phyloP scores from a whole-genome alignment of 352 stramenopile species.

The Globisporangium nunn region DNA sequence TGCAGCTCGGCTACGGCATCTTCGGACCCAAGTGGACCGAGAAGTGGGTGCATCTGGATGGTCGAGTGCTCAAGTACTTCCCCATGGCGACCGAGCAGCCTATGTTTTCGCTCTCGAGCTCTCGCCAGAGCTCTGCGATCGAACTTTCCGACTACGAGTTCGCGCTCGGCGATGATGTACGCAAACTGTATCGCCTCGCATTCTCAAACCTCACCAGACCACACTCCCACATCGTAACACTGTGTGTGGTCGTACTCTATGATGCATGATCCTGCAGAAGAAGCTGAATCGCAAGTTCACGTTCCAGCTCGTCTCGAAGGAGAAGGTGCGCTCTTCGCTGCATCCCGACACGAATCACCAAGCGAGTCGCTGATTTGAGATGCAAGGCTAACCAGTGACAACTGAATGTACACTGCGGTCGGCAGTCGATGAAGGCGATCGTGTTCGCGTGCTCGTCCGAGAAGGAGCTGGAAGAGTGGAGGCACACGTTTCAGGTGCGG shows the following conservation, averaged over 20 bases:
- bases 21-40: slow-evolving; percentile 74
- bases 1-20: slow-evolving; percentile 41
- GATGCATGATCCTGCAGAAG: slow-evolving; percentile 21
- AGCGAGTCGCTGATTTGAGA: too few relatives aligned
- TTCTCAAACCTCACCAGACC: background rate
- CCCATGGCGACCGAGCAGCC: slow-evolving; percentile 53
- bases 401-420: background rate
- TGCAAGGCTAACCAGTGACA: background rate
- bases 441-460: slow-evolving; percentile 58
- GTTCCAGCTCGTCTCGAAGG: slow-evolving; percentile 47
- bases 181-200: background rate
- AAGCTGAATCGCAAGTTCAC: slow-evolving; percentile 54
- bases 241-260: background rate
- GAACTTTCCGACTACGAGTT: slow-evolving; percentile 46
- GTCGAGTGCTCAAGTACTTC: slow-evolving; percentile 65
- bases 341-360: too few relatives aligned
- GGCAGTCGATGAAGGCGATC: slow-evolving; percentile 35
- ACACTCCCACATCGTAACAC: background rate
- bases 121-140: slow-evolving; percentile 36
- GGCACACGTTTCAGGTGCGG: slow-evolving; percentile 38
- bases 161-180: slow-evolving; percentile 33
- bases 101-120: slow-evolving; percentile 50
- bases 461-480: slow-evolving; percentile 55
- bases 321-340: slow-evolving; percentile 27
- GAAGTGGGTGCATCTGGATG: slow-evolving; percentile 76